Evolutionary conservation across 768 basidiomycete genomes (phyloP), one percentile per base, ranked within the genome.

Genomic region (Rhizopogon roseolus): DNA sequence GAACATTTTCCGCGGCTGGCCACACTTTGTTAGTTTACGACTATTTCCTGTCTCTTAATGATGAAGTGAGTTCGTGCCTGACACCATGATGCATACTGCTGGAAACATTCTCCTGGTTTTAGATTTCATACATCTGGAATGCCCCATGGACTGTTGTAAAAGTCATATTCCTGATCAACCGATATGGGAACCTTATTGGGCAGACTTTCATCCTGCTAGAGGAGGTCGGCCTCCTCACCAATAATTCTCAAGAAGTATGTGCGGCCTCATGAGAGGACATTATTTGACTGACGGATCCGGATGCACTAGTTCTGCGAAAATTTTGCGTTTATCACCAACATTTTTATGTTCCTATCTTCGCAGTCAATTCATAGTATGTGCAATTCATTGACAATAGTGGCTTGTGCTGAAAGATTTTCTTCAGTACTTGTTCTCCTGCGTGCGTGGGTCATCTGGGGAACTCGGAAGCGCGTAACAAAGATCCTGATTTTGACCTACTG

Each of bases 401-500:
- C 2, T 11, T 40, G 13, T 16, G 8, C 16, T 37, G 42, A 17
- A 54, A 11, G 2, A 5, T 11, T 0, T 16, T 13, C 16, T 19
- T 1, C 25, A 69, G 66, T 67, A 17, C 50, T 67, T 39, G 59
- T 67, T 6, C 53, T 54, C n/a, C 42, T 65, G 43, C 61, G 66
- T 3, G 55, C 62, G 13, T 69, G 60, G 43, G 67, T 62, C 14
- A 59, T 67, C 34, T 39, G 59, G 50, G 50, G 61, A 25, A 60
- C 54, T 46, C 50, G 36, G 4, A 58, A 49, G 25, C 13, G 28
- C 37, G 3, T 60, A 7, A 32, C 40, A 6, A 2, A 37, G 1
- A 4, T n/a, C 2, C 39, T 43, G 16, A 53, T 44, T 29, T 13
- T 9, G 2, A 1, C 56, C 2, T 67, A 67, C n/a, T 22, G 22